A percentile compares a stretch with the other conserved stretches of the same genome.
Conservation (phyloP, 129 eudicot species). For the Deinandra increscens region DNA sequence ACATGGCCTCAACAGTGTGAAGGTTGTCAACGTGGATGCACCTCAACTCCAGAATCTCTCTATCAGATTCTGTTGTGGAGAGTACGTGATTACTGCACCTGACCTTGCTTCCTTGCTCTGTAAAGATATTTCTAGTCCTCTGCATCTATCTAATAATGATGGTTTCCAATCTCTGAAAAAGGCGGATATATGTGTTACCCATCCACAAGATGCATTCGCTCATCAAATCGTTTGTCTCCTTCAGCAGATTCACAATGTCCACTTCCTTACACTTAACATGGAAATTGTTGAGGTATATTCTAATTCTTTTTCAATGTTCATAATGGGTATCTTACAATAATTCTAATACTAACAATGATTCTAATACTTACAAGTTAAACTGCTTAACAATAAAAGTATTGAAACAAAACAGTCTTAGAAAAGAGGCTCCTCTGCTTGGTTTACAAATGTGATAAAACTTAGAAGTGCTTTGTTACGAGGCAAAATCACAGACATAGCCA, state of each 20-base stretch:
- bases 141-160: background rate
- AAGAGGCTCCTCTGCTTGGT: too few species aligned
- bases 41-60: constrained; percentile 8
- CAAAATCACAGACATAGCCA: too few species aligned
- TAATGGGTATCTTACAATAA: background rate
- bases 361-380: too few species aligned
- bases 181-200: too few species aligned
- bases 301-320: too few species aligned
- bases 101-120: constrained; percentile 10
- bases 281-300: background rate
- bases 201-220: too few species aligned
- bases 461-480: too few species aligned
- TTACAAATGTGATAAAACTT: background rate
- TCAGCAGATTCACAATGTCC: too few species aligned
- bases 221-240: too few species aligned
- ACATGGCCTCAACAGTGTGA: too few species aligned
- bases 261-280: constrained; percentile 3
- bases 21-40: constrained; percentile 10
- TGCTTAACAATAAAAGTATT: too few species aligned
- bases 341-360: background rate
- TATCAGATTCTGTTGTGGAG: background rate
- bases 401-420: too few species aligned
- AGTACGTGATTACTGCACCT: constrained; percentile 7
- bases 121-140: background rate
- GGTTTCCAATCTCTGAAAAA: constrained; percentile 17